These are phyloP conservation scores for Axilococcus clingmanii DNA, from an alignment of 139 green algal genomes.

Conservation along the genomic window DNA sequence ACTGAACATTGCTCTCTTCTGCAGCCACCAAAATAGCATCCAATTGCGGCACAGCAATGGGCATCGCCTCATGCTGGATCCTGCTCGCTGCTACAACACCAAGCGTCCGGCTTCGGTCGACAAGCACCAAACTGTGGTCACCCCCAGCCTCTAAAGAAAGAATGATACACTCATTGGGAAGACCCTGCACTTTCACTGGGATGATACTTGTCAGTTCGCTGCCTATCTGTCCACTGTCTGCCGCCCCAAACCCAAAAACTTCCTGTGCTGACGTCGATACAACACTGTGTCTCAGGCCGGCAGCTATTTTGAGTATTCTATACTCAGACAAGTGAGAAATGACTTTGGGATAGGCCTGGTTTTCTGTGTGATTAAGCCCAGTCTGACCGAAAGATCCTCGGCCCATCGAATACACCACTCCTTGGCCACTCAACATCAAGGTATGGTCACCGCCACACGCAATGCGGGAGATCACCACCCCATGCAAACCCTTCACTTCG, in stretches of 20 bases:
- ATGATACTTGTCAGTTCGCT: not conserved
- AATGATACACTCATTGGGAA: constrained; percentile 14
- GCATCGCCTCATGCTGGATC: not conserved
- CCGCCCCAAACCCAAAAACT: constrained; percentile 45
- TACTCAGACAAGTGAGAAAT: constrained; percentile 24
- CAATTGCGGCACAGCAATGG: not conserved
- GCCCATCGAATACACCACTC: constrained; percentile 49
- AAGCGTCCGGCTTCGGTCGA: not conserved
- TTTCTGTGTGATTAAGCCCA: constrained; percentile 40
- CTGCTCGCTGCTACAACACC: constrained; percentile 14
- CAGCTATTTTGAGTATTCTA: constrained; percentile 33
- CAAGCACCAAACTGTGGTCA: constrained; percentile 32
- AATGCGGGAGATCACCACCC: constrained; percentile 19
- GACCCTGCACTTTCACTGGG: not conserved
- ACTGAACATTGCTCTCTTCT: not conserved
- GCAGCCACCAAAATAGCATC: not conserved
- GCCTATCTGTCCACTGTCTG: constrained; percentile 39
- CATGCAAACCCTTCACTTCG: constrained; percentile 27
- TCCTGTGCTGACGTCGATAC: constrained; percentile 23
- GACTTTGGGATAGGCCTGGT: constrained; percentile 25
- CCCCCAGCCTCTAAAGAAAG: constrained; percentile 20
- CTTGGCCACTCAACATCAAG: constrained; percentile 24
- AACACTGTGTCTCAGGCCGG: constrained; percentile 48
- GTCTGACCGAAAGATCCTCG: constrained; percentile 50
- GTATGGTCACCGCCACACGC: constrained; percentile 59